Percentiles rank a stretch among this genome's conserved stretches.
phyloP scores from a whole-genome alignment of 2,329 filamentous ascomycete species.

The Endoconidiophora polonica region DNA sequence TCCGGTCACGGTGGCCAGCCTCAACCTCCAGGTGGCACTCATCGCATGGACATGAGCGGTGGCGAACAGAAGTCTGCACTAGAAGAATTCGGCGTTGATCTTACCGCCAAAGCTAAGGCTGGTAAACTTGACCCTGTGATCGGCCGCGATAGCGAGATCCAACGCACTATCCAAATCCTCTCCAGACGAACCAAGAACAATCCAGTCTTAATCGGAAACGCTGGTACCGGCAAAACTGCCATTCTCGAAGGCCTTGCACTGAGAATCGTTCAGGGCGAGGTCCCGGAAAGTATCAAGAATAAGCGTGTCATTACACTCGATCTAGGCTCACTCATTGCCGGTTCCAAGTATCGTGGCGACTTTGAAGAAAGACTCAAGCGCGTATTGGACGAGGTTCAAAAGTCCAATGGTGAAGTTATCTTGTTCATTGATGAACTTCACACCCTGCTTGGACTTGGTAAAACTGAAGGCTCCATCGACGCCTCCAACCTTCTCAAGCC shows the following conservation, averaged over 20 bases:
- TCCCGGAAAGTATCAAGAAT: conserved; percentile 89
- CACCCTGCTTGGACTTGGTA: conserved; percentile 77
- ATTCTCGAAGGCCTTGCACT: conserved; percentile 81
- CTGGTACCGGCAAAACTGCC: conserved; percentile 87
- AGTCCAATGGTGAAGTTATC: conserved; percentile 77
- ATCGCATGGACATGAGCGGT: conserved; percentile 77
- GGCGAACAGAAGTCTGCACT: conserved; percentile 68
- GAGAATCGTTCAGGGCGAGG: conserved; percentile 79
- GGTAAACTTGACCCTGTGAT: conserved; percentile 95
- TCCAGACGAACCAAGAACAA: conserved; percentile 92
- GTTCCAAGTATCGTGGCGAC: conserved; percentile 87
- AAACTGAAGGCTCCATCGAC: conserved; percentile 91
- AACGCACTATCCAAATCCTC: conserved; percentile 84
- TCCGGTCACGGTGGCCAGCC: conserved; percentile 43
- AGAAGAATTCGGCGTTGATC: conserved; percentile 79
- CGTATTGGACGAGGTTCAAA: conserved; percentile 78
- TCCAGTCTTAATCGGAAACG: conserved; percentile 80
- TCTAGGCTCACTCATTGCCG: conserved; percentile 81
- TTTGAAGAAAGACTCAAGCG: conserved; percentile 90
- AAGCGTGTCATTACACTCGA: conserved; percentile 81
- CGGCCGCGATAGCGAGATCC: conserved; percentile 78
- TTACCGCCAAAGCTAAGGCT: conserved; percentile 68
- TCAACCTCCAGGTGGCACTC: conserved; percentile 79
- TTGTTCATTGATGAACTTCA: conserved; percentile 93
- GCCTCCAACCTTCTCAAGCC: conserved; percentile 91